Evolutionary conservation across 75 land plant species (phyloP).

Genomic region (Sequoia sempervirens): DNA sequence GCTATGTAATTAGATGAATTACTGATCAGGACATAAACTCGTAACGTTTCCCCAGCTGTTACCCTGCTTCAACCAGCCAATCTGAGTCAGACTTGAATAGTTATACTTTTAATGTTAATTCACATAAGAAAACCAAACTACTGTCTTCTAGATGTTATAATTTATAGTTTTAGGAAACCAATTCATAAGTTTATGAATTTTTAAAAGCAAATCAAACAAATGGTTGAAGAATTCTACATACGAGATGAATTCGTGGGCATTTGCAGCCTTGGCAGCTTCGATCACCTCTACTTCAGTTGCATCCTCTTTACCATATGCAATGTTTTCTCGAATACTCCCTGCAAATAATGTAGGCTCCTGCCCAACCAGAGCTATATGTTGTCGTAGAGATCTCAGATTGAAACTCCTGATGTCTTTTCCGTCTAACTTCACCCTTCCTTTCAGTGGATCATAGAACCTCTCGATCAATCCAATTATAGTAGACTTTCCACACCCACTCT

Average conservation of each 20-base stretch:
- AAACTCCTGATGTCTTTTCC: slow-evolving; percentile 47
- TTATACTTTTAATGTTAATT: background rate
- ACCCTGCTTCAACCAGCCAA: background rate
- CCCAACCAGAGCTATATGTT: slow-evolving; percentile 53
- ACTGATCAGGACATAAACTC: too few species aligned
- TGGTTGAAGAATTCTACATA: slow-evolving; percentile 12
- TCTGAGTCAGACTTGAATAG: background rate
- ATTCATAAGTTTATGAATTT: background rate
- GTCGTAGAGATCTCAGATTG: slow-evolving; percentile 40
- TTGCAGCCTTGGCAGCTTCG: slow-evolving; percentile 72
- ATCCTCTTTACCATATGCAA: slow-evolving; percentile 50
- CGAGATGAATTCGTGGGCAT: slow-evolving; percentile 76
- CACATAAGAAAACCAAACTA: background rate
- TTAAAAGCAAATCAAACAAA: background rate
- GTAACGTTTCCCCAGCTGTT: background rate
- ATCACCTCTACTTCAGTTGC: slow-evolving; percentile 61
- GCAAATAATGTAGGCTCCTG: slow-evolving; percentile 75
- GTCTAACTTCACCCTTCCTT: slow-evolving; percentile 51
- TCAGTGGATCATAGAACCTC: slow-evolving; percentile 58
- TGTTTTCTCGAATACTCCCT: slow-evolving; percentile 57
- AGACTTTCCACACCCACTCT: slow-evolving; percentile 72
- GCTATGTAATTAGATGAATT: background rate
- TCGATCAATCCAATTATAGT: slow-evolving; percentile 69
- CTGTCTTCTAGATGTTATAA: background rate
- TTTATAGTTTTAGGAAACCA: background rate